Percentiles rank a stretch among this genome's conserved stretches.
These are phyloP conservation scores for Penicillium sp. DNA, from an alignment of 2,329 filamentous ascomycete genomes.

Conservation along the genomic window DNA sequence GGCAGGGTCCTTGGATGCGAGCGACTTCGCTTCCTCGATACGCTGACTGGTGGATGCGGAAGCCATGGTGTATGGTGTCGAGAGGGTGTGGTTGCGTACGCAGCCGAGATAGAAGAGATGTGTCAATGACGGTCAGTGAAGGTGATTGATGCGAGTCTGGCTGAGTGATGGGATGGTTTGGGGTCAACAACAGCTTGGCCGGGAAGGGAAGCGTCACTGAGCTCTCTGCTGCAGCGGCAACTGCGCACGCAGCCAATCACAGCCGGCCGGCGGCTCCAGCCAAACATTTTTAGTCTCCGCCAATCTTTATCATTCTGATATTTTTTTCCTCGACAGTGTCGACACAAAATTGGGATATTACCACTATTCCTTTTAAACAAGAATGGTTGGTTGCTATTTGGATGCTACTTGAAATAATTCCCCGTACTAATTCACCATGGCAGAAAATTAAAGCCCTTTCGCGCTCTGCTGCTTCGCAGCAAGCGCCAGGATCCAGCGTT, in stretches of 20 bases:
- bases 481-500: conserved; percentile 44
- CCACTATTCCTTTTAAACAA: neutral
- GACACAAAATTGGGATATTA: neutral
- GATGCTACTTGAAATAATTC: neutral
- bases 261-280: neutral
- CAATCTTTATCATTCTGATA: conserved; percentile 6
- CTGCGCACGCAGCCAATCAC: conserved; percentile 6
- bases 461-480: conserved; percentile 44
- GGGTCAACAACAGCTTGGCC: conserved; percentile 6
- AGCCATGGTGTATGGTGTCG: conserved; percentile 46
- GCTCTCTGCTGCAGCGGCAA: conserved; percentile 7
- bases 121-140: conserved; percentile 9
- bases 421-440: neutral
- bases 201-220: conserved; percentile 8
- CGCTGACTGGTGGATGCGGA: conserved; percentile 54
- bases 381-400: neutral
- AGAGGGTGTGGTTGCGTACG: conserved; percentile 16
- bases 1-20: conserved; percentile 72
- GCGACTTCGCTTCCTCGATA: conserved; percentile 84
- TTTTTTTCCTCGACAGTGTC: neutral
- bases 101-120: neutral
- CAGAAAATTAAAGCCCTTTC: conserved; percentile 57
- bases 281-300: conserved; percentile 12
- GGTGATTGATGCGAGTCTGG: neutral
- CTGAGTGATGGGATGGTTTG: conserved; percentile 2